Conservation (phyloP, 306 rosid genomes). For the Sphenostylis stenocarpa region DNA sequence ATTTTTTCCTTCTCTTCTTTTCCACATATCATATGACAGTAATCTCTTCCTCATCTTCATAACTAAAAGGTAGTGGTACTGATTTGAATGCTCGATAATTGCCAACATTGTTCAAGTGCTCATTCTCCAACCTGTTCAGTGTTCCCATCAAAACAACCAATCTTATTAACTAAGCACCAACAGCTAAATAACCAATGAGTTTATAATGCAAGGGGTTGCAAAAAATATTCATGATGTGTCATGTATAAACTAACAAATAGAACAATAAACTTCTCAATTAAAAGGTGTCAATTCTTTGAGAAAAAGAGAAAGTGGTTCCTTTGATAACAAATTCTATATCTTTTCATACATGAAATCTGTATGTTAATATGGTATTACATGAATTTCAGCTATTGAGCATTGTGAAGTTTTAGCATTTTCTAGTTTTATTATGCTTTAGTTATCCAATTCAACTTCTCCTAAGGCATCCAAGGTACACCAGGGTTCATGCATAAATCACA, state of each 20-base stretch:
- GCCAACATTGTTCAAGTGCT: constrained; percentile 70
- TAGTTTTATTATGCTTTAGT: neutral
- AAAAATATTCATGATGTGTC: neutral
- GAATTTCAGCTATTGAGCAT: neutral
- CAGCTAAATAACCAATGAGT: neutral
- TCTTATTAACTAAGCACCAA: neutral
- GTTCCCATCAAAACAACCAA: constrained; percentile 1
- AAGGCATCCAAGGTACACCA: neutral
- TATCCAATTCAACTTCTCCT: neutral
- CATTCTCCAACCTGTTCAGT: constrained; percentile 35
- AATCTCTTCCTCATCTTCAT: constrained; percentile 39
- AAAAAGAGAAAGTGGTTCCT: neutral
- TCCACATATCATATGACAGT: neutral
- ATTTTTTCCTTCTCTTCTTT: neutral
- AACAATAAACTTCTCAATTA: neutral
- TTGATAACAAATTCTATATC: neutral
- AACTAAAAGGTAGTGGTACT: constrained; percentile 70
- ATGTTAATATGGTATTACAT: neutral
- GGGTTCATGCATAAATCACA: neutral
- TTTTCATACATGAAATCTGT: neutral
- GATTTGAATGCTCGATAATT: constrained; percentile 75
- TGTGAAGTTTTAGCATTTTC: neutral
- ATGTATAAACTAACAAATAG: neutral
- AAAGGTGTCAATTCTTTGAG: neutral
- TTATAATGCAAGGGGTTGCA: neutral